Conservation (phyloP, 139 green algal species). For the Chlorella sorokiniana region DNA sequence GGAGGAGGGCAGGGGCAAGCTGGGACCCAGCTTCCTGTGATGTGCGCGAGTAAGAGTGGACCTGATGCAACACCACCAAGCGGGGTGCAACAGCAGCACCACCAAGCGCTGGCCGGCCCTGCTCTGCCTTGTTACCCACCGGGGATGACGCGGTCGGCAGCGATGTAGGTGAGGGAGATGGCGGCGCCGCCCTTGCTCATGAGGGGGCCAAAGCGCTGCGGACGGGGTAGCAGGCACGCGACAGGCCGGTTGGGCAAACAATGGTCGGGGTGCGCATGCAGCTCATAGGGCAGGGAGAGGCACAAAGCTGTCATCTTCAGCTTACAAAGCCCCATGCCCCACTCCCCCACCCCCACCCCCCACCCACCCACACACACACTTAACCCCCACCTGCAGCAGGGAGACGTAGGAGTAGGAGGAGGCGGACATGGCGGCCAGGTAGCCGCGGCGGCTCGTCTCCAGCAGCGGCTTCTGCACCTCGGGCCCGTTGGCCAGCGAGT, state of each 20-base stretch:
- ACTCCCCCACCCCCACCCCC: neutral
- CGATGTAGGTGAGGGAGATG: slow-evolving; percentile 97
- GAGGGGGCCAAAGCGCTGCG: slow-evolving; percentile 68
- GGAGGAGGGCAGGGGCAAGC: neutral
- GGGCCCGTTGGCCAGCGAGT: slow-evolving; percentile 98
- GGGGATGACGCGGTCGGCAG: slow-evolving; percentile 90
- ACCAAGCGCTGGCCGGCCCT: neutral
- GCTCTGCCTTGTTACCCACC: slow-evolving; percentile 35
- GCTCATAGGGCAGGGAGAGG: neutral
- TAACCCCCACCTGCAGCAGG: slow-evolving; percentile 74
- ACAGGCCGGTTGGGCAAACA: neutral
- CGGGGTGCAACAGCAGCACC: neutral
- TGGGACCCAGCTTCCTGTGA: too few species aligned
- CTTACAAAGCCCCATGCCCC: neutral
- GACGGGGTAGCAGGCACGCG: too few species aligned
- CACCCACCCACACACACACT: neutral
- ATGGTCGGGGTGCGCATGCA: neutral
- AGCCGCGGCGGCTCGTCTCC: slow-evolving; percentile 93
- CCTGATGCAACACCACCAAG: neutral
- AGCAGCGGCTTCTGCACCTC: slow-evolving; percentile 97
- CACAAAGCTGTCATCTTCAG: neutral
- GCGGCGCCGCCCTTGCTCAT: slow-evolving; percentile 80
- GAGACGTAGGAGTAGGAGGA: slow-evolving; percentile 96
- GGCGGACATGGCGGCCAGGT: slow-evolving; percentile 95
- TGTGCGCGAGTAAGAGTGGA: neutral